Evolutionary conservation across 352 stramenopile genomes (phyloP), one percentile per base, ranked within the genome.

Genomic region (Peronospora destructor): DNA sequence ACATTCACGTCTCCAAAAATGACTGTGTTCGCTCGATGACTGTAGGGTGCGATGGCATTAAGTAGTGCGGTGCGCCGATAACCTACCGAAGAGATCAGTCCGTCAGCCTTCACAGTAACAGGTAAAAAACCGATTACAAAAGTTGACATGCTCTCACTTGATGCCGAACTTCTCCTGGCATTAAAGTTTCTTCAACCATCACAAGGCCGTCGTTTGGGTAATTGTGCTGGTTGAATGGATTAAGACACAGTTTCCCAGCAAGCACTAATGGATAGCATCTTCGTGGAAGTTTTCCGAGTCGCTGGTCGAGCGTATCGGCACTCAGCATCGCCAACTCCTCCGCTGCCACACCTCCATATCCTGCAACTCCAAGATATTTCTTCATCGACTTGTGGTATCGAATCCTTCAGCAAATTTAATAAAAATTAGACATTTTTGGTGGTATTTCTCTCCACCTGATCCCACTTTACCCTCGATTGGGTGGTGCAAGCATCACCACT

Each of bases 151-250:
- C n/a, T 7, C 25, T 7, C 39, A 89, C 78, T 53, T 70, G 44
- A 23, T 89, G 75, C n/a, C 72, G 75, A 56, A 83, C 85, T 41
- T 89, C 69, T 16, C 78, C 78, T 6, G 78, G 78, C 13, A 89
- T 46, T 21, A 49, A 43, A 3, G 78, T 89, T 53, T 87, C 78
- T 16, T 85, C 69, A 17, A 87, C 45, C 61, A 72, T 83, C 13
- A 89, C 51, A 2, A 80, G 51, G 7, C 78, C 78, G 34, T 89
- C 78, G 36, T 84, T 85, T 8, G 75, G 78, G 45, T 87, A 85
- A 37, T 84, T 78, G 26, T 69, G 67, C 60, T 85, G 75, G 32
- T 84, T 85, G 50, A 86, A 85, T 19, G 78, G 78, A 43, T 87
- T 89, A 6, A 89, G 44, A 45, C 74, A 78, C n/a, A 85, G 49